phyloP scores from a whole-genome alignment of 306 rosid species.

The Chamaecrista fasciculata region DNA sequence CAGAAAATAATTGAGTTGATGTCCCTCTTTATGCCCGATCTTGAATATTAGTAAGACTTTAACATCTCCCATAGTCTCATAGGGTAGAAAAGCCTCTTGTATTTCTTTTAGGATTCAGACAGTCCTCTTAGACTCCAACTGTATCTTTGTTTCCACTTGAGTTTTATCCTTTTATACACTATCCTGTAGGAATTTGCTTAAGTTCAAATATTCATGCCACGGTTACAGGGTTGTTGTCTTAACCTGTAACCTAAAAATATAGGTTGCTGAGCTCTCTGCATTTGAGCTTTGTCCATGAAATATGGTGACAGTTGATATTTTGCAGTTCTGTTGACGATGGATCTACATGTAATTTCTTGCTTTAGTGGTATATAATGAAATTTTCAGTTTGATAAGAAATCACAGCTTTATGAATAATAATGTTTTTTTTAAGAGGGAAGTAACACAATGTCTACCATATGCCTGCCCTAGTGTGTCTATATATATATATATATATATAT shows the following conservation, averaged over 20 bases:
- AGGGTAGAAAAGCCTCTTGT: neutral
- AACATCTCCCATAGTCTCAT: neutral
- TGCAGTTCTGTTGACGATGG: neutral
- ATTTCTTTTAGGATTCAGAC: neutral
- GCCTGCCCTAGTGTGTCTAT: neutral
- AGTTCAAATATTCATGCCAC: neutral
- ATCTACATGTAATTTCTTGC: neutral
- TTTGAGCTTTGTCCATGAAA: neutral
- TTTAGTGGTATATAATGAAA: neutral
- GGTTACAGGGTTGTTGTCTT: neutral
- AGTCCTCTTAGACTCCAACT: neutral
- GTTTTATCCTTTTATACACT: neutral
- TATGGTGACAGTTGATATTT: neutral
- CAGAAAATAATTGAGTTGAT: neutral
- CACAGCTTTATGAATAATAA: neutral
- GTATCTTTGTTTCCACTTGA: neutral
- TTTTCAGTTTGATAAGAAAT: neutral
- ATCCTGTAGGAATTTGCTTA: neutral
- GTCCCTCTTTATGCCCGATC: neutral
- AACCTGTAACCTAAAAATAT: neutral
- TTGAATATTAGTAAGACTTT: neutral
- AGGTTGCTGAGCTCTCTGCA: neutral
- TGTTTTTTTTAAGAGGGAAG: neutral
- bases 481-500: no score
- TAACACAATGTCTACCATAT: neutral